Base-by-base conservation (phyloP, 257 asterid species). In the Fraxinus quadrangulata region DNA sequence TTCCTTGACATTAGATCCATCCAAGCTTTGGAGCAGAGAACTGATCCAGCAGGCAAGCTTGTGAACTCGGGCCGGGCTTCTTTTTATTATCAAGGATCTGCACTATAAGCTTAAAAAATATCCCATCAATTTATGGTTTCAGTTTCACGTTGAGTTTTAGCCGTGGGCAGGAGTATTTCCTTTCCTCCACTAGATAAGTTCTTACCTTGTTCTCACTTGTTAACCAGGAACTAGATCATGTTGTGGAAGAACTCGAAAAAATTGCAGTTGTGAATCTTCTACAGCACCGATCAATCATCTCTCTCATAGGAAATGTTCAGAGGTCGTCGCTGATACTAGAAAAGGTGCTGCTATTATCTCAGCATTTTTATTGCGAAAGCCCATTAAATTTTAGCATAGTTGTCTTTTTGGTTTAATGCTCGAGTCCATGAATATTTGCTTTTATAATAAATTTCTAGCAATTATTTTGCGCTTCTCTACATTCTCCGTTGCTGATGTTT, bases 1-100 rank as follows among this genome's bases (percentile, higher is more conserved):
- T 68, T 94, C 98, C 67, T 86, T 94, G 89, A 94, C 97, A 12
- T 81, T 94, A 82, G 98, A 94, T 82, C 97, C 98, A 33, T 94
- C 97, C 79, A 92, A 94, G 91, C 91, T 94, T 63, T 94, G 98
- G 98, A 92, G 96, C 83, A 86, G 97, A 86, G 98, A 92, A 87
- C 86, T 94, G 80, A 89, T 92, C 87, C 94, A 89, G 95, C 97
- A 94, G 97, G 97, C 97, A 88, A 90, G 91, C 78, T 80, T 86
- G 82, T 56, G 86, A 84, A 75, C 36, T 77, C 70, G 5, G 26
- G 63, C 85, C 78, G 6, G 37, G 65, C 84, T 83, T 78, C 68
- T 26, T 76, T 61, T 23, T 73, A 7, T 40, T 28, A 16, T 70
- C 81, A 77, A 36, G 40, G 45, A 51, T 39, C 23, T 78, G 28